Evolutionary conservation across 192 early-diverging fungal genomes (phyloP).

Genomic region (Neocallimastix lanati): DNA sequence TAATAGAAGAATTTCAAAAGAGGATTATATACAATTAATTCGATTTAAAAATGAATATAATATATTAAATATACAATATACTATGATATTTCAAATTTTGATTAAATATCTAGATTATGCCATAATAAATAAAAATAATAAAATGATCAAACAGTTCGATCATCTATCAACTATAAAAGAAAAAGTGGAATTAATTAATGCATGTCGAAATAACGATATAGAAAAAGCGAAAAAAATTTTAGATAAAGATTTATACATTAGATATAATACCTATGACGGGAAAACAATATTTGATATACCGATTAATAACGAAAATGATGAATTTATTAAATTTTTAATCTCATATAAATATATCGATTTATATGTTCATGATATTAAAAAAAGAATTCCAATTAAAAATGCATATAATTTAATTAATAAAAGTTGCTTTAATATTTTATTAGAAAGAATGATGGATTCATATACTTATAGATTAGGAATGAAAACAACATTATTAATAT

Average conservation of each 20-base stretch:
- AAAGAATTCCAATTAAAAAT: neutral
- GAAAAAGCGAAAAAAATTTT: neutral
- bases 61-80: neutral
- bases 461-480: neutral
- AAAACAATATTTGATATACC: neutral
- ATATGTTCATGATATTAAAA: neutral
- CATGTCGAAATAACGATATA: neutral
- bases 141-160: neutral
- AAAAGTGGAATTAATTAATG: neutral
- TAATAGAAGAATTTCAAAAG: neutral
- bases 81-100: neutral
- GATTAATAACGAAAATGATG: neutral
- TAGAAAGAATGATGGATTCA: neutral
- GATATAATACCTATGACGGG: neutral
- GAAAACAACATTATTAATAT: neutral
- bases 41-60: neutral
- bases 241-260: neutral
- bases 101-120: neutral
- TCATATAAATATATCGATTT: neutral
- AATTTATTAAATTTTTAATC: neutral
- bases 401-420: neutral
- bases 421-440: neutral
- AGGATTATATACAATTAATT: neutral
- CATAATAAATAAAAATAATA: neutral
- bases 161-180: neutral